phyloP scores from a whole-genome alignment of 108 stramenopile species.

The Craspedostauros australis region DNA sequence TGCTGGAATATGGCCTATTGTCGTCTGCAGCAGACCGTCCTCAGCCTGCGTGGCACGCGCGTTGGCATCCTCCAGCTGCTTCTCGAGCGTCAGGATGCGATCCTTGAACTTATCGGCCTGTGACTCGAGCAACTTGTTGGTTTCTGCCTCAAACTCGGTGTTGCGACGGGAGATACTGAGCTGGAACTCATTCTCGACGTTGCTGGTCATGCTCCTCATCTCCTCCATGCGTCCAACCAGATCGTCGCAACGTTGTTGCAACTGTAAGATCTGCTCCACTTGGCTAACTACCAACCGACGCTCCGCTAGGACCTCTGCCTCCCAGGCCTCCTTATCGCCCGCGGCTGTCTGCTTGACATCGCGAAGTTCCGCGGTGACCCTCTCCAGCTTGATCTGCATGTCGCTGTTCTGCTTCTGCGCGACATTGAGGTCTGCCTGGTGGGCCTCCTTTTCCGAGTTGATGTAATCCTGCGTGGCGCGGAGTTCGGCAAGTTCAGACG shows the following conservation, averaged over 20 bases:
- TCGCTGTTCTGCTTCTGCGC: conserved; percentile 24
- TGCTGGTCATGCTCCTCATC: conserved; percentile 36
- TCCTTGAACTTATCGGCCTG: conserved; percentile 43
- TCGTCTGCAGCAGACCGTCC: conserved; percentile 19
- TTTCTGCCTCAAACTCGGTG: conserved; percentile 24
- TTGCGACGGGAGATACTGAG: conserved; percentile 21
- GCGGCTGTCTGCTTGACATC: conserved; percentile 39
- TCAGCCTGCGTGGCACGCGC: conserved; percentile 22
- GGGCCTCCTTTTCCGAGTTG: conserved; percentile 25
- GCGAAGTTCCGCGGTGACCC: conserved; percentile 21
- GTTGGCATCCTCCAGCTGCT: conserved; percentile 36
- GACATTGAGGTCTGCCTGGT: conserved; percentile 11
- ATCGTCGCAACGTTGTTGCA: conserved; percentile 38
- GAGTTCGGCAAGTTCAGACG: conserved; percentile 27
- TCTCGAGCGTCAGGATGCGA: conserved; percentile 27
- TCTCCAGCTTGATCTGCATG: conserved; percentile 35
- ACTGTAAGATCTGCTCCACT: conserved; percentile 50
- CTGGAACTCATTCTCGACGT: conserved; percentile 38
- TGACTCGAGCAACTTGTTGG: conserved; percentile 33
- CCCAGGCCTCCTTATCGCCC: conserved; percentile 27
- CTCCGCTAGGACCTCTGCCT: conserved; percentile 49
- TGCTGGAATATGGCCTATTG: not conserved
- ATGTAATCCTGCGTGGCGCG: conserved; percentile 31
- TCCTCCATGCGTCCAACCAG: conserved; percentile 36
- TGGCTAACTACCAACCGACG: conserved; percentile 52